Percentiles rank a stretch among this genome's conserved stretches.
Conservation (phyloP, 768 basidiomycete species). For the Termitomyces sp. region DNA sequence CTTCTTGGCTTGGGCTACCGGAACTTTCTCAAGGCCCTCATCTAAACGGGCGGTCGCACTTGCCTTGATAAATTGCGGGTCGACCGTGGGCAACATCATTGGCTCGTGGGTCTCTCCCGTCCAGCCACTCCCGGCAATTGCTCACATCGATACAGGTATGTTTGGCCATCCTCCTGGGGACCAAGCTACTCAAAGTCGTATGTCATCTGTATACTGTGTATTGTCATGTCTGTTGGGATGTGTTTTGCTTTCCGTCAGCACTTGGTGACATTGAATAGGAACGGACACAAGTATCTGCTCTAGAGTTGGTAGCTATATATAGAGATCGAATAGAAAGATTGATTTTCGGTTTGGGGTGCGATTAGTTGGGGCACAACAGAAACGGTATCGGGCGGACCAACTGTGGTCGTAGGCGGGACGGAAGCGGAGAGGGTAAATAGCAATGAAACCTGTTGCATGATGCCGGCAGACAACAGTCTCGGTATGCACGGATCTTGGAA, state of each 20-base stretch:
- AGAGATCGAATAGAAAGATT: slow-evolving; percentile 1
- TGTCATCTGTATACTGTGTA: slow-evolving; percentile 66
- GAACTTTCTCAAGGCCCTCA: slow-evolving; percentile 64
- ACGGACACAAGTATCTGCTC: slow-evolving; percentile 48
- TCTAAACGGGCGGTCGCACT: slow-evolving; percentile 82
- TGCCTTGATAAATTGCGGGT: slow-evolving; percentile 75
- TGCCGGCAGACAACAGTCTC: slow-evolving; percentile 3
- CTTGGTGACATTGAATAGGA: slow-evolving; percentile 35
- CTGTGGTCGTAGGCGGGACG: neutral
- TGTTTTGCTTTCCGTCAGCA: slow-evolving; percentile 42
- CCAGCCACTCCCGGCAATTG: neutral
- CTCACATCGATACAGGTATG: slow-evolving; percentile 37
- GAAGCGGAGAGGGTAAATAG: neutral
- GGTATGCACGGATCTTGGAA: slow-evolving; percentile 9
- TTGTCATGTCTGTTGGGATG: slow-evolving; percentile 47
- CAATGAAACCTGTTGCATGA: neutral
- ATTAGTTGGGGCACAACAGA: neutral
- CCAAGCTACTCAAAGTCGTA: slow-evolving; percentile 66
- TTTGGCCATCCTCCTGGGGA: slow-evolving; percentile 65
- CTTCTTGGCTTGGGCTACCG: slow-evolving; percentile 47
- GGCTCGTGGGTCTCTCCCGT: slow-evolving; percentile 60
- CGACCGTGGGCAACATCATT: slow-evolving; percentile 78
- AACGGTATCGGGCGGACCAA: neutral
- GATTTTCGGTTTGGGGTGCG: neutral
- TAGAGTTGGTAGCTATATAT: slow-evolving; percentile 18